These are phyloP conservation scores for Notholithocarpus densiflorus DNA, from an alignment of 306 rosid species.

Conservation along the genomic window DNA sequence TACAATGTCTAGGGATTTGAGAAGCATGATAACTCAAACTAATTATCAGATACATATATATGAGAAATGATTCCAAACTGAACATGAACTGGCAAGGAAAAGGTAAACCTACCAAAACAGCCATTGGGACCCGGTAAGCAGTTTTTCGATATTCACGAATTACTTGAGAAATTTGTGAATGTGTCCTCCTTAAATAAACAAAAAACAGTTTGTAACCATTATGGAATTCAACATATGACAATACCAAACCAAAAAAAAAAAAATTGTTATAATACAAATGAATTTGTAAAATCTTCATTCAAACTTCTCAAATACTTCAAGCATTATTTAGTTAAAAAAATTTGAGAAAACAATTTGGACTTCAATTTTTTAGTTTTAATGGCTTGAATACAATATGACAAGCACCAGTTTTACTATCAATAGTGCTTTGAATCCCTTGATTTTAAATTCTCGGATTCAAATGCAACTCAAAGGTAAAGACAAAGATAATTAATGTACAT, in stretches of 20 bases:
- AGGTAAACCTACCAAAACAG: slow-evolving; percentile 69
- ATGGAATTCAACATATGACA: not conserved
- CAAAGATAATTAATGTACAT: not conserved
- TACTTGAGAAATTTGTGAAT: slow-evolving; percentile 90
- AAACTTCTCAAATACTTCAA: not conserved
- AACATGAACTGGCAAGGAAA: slow-evolving; percentile 11
- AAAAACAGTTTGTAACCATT: slow-evolving; percentile 8
- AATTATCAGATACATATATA: not conserved
- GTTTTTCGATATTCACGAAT: slow-evolving; percentile 81
- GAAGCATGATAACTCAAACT: not conserved
- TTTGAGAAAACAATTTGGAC: no score
- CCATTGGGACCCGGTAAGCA: slow-evolving; percentile 83
- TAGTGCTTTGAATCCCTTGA: no score
- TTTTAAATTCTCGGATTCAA: no score
- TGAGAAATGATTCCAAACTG: not conserved
- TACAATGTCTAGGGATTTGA: not conserved
- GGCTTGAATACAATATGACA: no score
- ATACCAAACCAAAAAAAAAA: not conserved
- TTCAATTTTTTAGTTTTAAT: no score
- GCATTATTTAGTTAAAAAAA: no score
- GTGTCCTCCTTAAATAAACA: slow-evolving; percentile 74
- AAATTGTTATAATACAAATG: not conserved
- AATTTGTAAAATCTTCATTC: not conserved
- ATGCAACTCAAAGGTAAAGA: not conserved
- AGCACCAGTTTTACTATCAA: no score